phyloP scores from a whole-genome alignment of 73 alveolate species.

The Paramecium tetraurelia region DNA sequence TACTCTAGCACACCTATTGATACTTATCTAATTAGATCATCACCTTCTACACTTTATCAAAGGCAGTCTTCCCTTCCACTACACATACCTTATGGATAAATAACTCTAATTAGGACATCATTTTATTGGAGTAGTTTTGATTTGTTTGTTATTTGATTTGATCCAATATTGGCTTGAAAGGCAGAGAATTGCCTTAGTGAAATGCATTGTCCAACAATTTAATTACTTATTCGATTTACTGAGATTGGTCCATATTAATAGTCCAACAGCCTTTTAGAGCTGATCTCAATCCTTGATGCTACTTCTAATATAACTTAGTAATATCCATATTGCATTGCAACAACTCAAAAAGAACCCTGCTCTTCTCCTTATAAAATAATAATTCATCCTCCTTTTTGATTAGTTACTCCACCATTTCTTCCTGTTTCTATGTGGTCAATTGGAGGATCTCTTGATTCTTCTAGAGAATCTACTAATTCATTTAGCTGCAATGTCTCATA shows the following conservation, averaged over 20 bases:
- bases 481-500: neutral
- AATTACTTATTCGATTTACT: neutral
- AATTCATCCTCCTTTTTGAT: neutral
- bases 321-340: neutral
- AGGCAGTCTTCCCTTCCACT: neutral
- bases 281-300: neutral
- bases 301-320: neutral
- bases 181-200: neutral
- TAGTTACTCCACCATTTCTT: neutral
- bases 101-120: neutral
- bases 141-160: neutral
- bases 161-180: neutral
- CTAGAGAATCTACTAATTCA: neutral
- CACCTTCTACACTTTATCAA: neutral
- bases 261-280: conserved; percentile 13
- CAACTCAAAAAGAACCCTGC: neutral
- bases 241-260: neutral
- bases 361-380: neutral
- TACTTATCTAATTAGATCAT: neutral
- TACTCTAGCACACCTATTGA: neutral
- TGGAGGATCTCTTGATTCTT: neutral
- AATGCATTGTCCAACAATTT: neutral
- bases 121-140: neutral
- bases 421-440: neutral
- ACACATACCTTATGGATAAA: neutral